phyloP scores from a whole-genome alignment of 176 grass and related monocot genomes.

The Musa schizocarpa region DNA sequence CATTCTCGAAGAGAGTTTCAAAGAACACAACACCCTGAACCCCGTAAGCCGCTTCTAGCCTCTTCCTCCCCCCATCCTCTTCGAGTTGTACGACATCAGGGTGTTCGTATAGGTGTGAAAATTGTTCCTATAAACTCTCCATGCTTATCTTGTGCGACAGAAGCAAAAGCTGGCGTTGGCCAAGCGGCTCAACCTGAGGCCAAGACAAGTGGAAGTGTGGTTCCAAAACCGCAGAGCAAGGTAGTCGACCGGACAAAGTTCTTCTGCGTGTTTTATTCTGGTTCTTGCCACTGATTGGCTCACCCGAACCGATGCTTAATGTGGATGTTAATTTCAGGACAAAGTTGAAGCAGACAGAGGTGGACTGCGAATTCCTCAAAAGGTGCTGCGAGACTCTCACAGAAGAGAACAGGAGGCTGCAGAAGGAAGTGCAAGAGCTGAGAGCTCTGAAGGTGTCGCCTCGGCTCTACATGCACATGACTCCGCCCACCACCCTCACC shows the following conservation, averaged over 20 bases:
- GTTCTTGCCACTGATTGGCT: neutral
- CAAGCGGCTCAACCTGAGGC: conserved; percentile 50
- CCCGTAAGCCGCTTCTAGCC: conserved; percentile 27
- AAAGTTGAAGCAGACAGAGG: conserved; percentile 5
- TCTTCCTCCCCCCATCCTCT: neutral
- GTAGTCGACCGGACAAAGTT: conserved; percentile 13
- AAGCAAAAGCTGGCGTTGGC: conserved; percentile 56
- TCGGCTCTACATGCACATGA: conserved; percentile 5
- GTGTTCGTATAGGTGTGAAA: neutral
- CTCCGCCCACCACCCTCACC: conserved; percentile 5
- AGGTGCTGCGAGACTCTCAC: conserved; percentile 5
- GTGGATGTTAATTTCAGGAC: neutral
- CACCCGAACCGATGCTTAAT: neutral
- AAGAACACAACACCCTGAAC: conserved; percentile 55
- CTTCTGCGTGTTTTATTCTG: neutral
- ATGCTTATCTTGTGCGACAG: conserved; percentile 14
- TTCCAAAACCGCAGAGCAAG: conserved; percentile 70
- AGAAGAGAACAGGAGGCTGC: conserved; percentile 2
- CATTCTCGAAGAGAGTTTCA: conserved; percentile 63
- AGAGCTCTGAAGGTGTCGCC: conserved; percentile 6
- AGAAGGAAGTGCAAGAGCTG: conserved; percentile 6
- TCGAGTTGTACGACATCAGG: neutral
- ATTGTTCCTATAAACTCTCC: neutral
- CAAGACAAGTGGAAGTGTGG: conserved; percentile 72
- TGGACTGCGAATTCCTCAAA: conserved; percentile 9